Percentiles rank a stretch among this genome's conserved stretches.
Evolutionary conservation across 1,284 basidiomycete species (phyloP).

Genomic region (Irpex rosettiformis): DNA sequence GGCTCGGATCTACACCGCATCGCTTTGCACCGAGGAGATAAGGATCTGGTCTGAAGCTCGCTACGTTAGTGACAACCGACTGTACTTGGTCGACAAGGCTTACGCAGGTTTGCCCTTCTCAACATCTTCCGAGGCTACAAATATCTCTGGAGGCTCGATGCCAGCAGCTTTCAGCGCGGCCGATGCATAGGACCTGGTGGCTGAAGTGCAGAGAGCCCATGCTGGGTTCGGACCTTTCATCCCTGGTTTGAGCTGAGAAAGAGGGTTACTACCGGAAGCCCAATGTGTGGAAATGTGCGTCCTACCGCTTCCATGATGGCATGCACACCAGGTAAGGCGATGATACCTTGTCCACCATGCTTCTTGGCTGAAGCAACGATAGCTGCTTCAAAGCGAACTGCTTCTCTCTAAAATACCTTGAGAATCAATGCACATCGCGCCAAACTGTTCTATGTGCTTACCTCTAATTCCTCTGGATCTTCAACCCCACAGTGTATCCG

Average conservation of each 20-base stretch:
- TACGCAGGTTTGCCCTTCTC: constrained; percentile 76
- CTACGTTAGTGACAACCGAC: constrained; percentile 15
- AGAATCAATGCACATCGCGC: not conserved
- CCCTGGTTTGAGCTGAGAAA: constrained; percentile 39
- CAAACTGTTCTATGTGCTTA: constrained; percentile 25
- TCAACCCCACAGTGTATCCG: constrained; percentile 65
- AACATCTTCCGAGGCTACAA: constrained; percentile 81
- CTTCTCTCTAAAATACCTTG: constrained; percentile 47
- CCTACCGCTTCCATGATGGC: constrained; percentile 52
- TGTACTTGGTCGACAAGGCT: constrained; percentile 18
- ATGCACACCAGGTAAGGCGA: constrained; percentile 58
- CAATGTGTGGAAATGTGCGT: not conserved
- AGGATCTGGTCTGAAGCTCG: constrained; percentile 69
- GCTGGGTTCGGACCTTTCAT: constrained; percentile 46
- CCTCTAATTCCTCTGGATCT: constrained; percentile 67
- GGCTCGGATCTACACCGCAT: constrained; percentile 55
- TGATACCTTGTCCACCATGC: constrained; percentile 54
- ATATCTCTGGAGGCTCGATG: constrained; percentile 56
- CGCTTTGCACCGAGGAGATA: constrained; percentile 72
- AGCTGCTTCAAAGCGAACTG: constrained; percentile 63
- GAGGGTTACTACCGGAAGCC: not conserved
- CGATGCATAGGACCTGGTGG: constrained; percentile 56
- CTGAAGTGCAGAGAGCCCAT: constrained; percentile 71
- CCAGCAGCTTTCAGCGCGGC: constrained; percentile 50
- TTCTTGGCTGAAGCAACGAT: constrained; percentile 55